Evolutionary conservation across 2,329 filamentous ascomycete genomes (phyloP).

Genomic region (Pyrenophora graminea): DNA sequence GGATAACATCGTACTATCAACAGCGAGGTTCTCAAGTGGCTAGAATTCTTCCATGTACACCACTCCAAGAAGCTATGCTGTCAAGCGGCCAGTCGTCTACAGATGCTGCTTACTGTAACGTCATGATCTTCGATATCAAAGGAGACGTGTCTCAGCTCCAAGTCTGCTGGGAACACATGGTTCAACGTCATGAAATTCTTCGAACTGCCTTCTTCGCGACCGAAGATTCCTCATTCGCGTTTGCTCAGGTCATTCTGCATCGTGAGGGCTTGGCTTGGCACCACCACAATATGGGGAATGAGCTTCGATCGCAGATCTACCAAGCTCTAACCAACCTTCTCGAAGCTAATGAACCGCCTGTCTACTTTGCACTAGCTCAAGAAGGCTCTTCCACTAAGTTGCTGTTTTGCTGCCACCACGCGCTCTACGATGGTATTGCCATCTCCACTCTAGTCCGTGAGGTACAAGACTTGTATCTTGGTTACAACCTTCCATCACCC

Average conservation of each 20-base stretch:
- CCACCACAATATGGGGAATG: conserved; percentile 13
- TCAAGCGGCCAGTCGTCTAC: conserved; percentile 56
- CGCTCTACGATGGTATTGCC: conserved; percentile 83
- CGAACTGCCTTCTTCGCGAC: conserved; percentile 76
- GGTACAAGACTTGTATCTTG: conserved; percentile 63
- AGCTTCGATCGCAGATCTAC: conserved; percentile 49
- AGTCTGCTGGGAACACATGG: conserved; percentile 65
- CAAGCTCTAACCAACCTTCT: conserved; percentile 48
- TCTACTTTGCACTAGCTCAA: conserved; percentile 38
- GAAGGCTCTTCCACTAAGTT: conserved; percentile 37
- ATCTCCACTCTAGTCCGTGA: conserved; percentile 72
- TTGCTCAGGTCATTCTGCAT: conserved; percentile 71
- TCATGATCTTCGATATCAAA: conserved; percentile 65
- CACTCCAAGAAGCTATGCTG: conserved; percentile 87
- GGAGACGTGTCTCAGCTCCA: conserved; percentile 58
- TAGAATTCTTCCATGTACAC: conserved; percentile 76
- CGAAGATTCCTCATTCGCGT: conserved; percentile 62
- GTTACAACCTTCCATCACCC: conserved; percentile 53
- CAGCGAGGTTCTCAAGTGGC: conserved; percentile 47
- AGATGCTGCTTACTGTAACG: conserved; percentile 70
- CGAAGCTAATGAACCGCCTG: conserved; percentile 55
- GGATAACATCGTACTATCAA: conserved; percentile 20
- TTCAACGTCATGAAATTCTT: conserved; percentile 72
- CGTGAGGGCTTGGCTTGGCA: conserved; percentile 52
- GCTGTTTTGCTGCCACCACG: conserved; percentile 71